Evolutionary conservation across 2,329 filamentous ascomycete species (phyloP).

Genomic region (Thelonectria discophora): DNA sequence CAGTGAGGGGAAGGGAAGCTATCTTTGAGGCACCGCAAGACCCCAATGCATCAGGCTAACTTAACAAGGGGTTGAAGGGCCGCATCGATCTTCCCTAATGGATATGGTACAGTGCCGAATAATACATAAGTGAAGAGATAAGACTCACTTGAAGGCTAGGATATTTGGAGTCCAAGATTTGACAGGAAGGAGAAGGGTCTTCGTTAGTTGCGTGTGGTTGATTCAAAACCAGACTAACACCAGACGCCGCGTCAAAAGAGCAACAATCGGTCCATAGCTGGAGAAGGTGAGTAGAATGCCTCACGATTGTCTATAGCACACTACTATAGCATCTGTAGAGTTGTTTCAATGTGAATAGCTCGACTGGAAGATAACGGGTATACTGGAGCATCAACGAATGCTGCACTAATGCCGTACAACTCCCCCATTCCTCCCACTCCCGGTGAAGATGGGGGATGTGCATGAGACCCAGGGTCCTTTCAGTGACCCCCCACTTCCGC

Average conservation of each 20-base stretch:
- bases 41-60: too few species aligned
- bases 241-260: neutral
- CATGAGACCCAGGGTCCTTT: neutral
- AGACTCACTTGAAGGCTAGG: too few species aligned
- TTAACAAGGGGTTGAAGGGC: too few species aligned
- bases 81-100: too few species aligned
- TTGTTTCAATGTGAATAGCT: too few species aligned
- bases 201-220: neutral
- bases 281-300: neutral
- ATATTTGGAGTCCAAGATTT: too few species aligned
- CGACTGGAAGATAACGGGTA: neutral
- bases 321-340: neutral
- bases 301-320: neutral
- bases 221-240: neutral
- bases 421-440: neutral
- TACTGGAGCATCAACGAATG: neutral
- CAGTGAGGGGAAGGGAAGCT: neutral
- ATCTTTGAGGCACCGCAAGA: too few species aligned
- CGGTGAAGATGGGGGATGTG: neutral
- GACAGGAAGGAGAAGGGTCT: too few species aligned
- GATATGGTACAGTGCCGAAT: too few species aligned
- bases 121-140: too few species aligned
- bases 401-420: neutral
- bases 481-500: neutral
- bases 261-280: neutral